Evolutionary conservation across 768 basidiomycete genomes (phyloP), one percentile per base, ranked within the genome.

Genomic region (Daedaleopsis nitida): DNA sequence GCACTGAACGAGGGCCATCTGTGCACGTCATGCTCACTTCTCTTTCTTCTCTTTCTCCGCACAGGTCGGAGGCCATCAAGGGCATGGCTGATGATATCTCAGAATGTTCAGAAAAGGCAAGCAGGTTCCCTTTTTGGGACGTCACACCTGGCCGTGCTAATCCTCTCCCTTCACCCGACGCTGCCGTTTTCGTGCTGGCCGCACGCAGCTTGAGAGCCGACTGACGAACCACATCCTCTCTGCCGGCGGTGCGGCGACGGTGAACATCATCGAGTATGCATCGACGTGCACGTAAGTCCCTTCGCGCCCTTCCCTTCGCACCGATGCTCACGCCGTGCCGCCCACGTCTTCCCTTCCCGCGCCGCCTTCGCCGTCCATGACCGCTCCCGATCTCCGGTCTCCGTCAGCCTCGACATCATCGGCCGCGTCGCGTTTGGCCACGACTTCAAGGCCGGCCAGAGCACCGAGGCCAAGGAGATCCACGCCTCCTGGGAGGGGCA

Each of bases 401-500:
- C 6, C 24, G 12, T 35, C 58, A 67, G 66, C 27, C 64, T 74
- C 32, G 70, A 70, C 57, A 68, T 72, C 59, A 71, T 70, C 49
- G 70, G 71, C 4, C 70, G 72, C 45, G 76, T 79, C 53, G 78
- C 68, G 0, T 79, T 80, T 49, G 76, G 74, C n/a, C 75, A 79
- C 68, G 74, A 78, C 64, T 80, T 80, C 65, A 62, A 68, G 42
- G 65, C 68, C 14, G 76, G 74, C 19, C 58, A 69, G 57, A 69
- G 66, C 52, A 64, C 63, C 8, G 75, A 73, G 32, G 74, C 75
- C 13, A 54, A 63, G 44, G 57, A 59, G 38, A 75, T 77, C 52
- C 63, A 64, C 35, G 61, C 57, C 10, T 64, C 70, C 7, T 74
- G 73, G 73, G 54, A 49, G 51, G 55, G 60, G 63, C 62, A 70